Conservation (phyloP, 345 rosid genomes). For the Tarenaya hassleriana region DNA sequence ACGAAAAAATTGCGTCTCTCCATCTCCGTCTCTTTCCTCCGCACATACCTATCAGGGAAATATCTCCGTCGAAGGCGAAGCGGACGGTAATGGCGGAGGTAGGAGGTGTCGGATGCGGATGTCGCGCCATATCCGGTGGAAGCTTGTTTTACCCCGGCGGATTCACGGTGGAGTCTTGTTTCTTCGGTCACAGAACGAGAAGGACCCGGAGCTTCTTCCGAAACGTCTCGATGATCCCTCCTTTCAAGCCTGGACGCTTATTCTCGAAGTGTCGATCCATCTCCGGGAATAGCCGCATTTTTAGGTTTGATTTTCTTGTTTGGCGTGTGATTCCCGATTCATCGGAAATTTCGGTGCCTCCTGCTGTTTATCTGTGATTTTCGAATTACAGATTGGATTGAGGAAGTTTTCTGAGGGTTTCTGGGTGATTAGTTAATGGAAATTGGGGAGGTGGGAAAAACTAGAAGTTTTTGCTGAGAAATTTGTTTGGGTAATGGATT, state of each 20-base stretch:
- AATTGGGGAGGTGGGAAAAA: not conserved
- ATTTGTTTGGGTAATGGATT: not conserved
- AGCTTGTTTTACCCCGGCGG: slow-evolving; percentile 25
- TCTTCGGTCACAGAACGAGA: slow-evolving; percentile 29
- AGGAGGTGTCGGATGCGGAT: slow-evolving; percentile 39
- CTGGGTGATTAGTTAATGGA: slow-evolving; percentile 14
- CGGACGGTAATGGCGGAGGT: slow-evolving; percentile 38
- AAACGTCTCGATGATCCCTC: slow-evolving; percentile 40
- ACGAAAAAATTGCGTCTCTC: slow-evolving; percentile 18
- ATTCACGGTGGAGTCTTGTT: slow-evolving; percentile 28
- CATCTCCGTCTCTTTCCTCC: slow-evolving; percentile 36
- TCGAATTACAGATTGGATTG: too few species aligned
- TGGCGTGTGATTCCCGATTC: slow-evolving; percentile 10
- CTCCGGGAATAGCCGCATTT: slow-evolving; percentile 37
- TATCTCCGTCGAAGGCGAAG: slow-evolving; percentile 34
- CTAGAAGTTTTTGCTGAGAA: not conserved
- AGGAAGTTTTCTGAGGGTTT: too few species aligned
- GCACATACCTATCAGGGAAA: slow-evolving; percentile 28
- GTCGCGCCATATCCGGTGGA: slow-evolving; percentile 32
- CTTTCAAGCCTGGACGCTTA: slow-evolving; percentile 34
- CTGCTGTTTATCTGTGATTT: not conserved
- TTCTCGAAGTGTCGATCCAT: slow-evolving; percentile 34
- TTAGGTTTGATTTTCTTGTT: slow-evolving; percentile 30
- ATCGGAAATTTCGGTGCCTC: slow-evolving; percentile 9
- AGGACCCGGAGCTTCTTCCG: slow-evolving; percentile 37